These are phyloP conservation scores for Globisporangium apiculatum DNA, from an alignment of 352 stramenopile genomes.

Conservation along the genomic window DNA sequence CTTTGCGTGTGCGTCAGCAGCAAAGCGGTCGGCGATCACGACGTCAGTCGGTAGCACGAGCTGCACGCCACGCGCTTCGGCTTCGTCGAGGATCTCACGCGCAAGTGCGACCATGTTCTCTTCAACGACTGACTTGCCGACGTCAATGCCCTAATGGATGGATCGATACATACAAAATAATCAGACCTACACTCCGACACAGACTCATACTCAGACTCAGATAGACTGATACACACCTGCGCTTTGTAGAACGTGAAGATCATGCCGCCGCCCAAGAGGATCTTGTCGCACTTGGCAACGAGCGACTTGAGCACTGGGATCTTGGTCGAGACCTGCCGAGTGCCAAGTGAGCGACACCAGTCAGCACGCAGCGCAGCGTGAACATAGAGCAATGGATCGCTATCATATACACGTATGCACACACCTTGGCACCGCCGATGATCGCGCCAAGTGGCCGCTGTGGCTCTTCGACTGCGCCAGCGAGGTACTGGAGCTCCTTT, in stretches of 20 bases:
- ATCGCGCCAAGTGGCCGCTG: conserved; percentile 92
- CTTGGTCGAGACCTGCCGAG: conserved; percentile 74
- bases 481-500: conserved; percentile 97
- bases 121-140: conserved; percentile 94
- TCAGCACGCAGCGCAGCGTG: not conserved
- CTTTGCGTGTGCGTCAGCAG: conserved; percentile 53
- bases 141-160: conserved; percentile 70
- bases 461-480: conserved; percentile 82
- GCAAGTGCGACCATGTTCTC: conserved; percentile 92
- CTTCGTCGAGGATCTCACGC: conserved; percentile 87
- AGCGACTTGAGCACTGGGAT: conserved; percentile 96
- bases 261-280: conserved; percentile 95
- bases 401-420: not conserved
- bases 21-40: conserved; percentile 90
- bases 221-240: conserved; percentile 26
- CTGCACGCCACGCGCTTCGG: conserved; percentile 82
- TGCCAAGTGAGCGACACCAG: not conserved
- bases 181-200: too few relatives aligned
- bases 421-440: conserved; percentile 94
- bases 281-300: conserved; percentile 94
- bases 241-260: conserved; percentile 98
- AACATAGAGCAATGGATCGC: too few relatives aligned
- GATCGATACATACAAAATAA: not conserved
- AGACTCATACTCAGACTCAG: not conserved
- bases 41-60: conserved; percentile 92